A percentile compares a stretch with the other conserved stretches of the same genome.
Conservation (phyloP, 257 asterid genomes). For the Scutellaria galericulata region DNA sequence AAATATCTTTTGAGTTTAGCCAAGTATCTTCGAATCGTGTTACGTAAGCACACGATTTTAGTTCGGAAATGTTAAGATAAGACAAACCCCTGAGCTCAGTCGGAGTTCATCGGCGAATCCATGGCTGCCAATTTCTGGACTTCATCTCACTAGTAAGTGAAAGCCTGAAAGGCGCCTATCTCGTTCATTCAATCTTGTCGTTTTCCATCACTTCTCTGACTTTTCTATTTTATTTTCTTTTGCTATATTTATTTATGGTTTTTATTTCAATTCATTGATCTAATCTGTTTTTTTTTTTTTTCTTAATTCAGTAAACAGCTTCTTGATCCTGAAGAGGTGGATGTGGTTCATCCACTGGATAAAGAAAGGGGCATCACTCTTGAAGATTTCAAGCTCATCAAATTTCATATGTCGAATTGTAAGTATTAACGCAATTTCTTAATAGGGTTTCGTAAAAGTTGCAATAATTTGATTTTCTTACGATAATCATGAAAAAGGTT, state of each 20-base stretch:
- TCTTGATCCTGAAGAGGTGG: constrained; percentile 79
- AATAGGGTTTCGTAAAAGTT: not conserved
- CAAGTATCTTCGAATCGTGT: not conserved
- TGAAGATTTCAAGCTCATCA: constrained; percentile 93
- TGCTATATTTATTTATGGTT: not conserved
- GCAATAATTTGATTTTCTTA: constrained; percentile 4
- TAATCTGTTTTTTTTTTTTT: not conserved
- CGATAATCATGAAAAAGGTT: not conserved
- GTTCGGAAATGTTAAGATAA: not conserved
- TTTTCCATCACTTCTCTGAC: not conserved
- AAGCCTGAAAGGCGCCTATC: not conserved
- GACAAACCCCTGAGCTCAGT: constrained; percentile 3
- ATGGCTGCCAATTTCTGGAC: constrained; percentile 99
- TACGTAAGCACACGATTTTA: not conserved
- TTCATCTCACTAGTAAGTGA: constrained; percentile 79
- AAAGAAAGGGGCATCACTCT: constrained; percentile 81
- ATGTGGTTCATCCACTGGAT: constrained; percentile 74
- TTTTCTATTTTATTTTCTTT: not conserved
- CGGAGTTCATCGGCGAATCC: constrained; percentile 26
- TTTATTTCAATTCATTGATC: constrained; percentile 18
- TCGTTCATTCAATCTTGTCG: not conserved
- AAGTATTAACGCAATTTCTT: constrained; percentile 18
- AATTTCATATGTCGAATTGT: constrained; percentile 84
- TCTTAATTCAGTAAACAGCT: constrained; percentile 67
- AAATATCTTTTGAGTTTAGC: too few relatives aligned